These are phyloP conservation scores for Hypoxylon sp. DNA, from an alignment of 2,329 filamentous ascomycete genomes.

Conservation along the genomic window DNA sequence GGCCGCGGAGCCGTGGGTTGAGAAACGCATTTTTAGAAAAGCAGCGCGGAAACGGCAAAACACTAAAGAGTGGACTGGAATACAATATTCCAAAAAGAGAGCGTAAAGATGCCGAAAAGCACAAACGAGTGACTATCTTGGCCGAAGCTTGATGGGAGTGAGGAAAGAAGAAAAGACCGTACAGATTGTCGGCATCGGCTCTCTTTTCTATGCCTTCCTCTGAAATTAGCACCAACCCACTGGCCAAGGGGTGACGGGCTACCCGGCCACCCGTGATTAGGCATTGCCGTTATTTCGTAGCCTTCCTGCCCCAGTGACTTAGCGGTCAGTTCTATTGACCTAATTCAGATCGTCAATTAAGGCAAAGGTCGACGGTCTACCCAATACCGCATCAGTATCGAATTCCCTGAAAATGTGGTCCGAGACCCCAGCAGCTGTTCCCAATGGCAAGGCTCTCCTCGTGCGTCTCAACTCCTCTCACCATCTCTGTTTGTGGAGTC, in stretches of 20 bases:
- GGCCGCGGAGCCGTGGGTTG: constrained; percentile 52
- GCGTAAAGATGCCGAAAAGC: constrained; percentile 49
- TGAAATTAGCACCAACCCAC: constrained; percentile 40
- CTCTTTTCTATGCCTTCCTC: constrained; percentile 48
- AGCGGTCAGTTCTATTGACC: constrained; percentile 41
- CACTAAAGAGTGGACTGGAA: constrained; percentile 55
- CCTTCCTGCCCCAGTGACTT: constrained; percentile 20
- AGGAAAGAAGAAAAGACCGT: constrained; percentile 33
- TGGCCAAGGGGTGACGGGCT: constrained; percentile 38
- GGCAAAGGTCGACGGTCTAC: constrained; percentile 19
- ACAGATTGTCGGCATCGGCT: constrained; percentile 37
- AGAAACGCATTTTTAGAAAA: constrained; percentile 52
- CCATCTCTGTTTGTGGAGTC: constrained; percentile 31
- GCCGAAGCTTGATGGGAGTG: constrained; percentile 47
- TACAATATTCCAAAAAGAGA: constrained; percentile 47
- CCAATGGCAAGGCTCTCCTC: constrained; percentile 38
- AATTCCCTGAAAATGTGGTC: constrained; percentile 30
- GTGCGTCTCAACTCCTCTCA: constrained; percentile 24
- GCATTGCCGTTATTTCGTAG: constrained; percentile 24
- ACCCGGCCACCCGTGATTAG: constrained; percentile 44
- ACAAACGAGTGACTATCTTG: constrained; percentile 51
- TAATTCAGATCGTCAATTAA: constrained; percentile 48
- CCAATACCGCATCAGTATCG: constrained; percentile 28
- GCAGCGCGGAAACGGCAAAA: constrained; percentile 40
- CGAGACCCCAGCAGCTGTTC: constrained; percentile 25